Evolutionary conservation across 495 filamentous ascomycete genomes (phyloP).

Genomic region (Symbiotaphrina buchneri): DNA sequence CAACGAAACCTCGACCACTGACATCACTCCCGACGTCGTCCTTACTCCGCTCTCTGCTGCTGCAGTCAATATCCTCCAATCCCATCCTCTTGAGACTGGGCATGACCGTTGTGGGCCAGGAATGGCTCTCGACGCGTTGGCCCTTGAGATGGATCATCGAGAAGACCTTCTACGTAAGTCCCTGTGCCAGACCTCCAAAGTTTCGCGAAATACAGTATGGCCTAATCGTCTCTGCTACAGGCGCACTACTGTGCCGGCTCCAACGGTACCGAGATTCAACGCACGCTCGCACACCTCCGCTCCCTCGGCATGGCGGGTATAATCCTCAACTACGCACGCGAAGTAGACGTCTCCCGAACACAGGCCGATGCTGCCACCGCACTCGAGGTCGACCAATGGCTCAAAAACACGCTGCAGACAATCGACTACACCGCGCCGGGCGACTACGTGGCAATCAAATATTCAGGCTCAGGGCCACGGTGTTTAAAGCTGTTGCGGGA

Average conservation of each 20-base stretch:
- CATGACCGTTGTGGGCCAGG: background rate
- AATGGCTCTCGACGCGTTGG: constrained; percentile 11
- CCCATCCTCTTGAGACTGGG: background rate
- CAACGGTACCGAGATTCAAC: constrained; percentile 32
- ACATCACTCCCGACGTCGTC: background rate
- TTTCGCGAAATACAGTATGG: no score
- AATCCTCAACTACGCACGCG: constrained; percentile 55
- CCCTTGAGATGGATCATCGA: constrained; percentile 30
- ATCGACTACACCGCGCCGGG: constrained; percentile 18
- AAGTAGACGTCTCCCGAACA: constrained; percentile 43
- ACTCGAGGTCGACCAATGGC: constrained; percentile 38
- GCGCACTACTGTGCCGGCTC: constrained; percentile 70
- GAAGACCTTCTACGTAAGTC: constrained; percentile 63
- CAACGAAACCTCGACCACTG: no score
- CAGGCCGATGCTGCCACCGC: background rate
- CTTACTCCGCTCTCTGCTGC: background rate
- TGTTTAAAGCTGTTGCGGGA: constrained; percentile 41
- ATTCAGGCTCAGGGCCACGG: constrained; percentile 57
- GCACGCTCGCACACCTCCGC: constrained; percentile 34
- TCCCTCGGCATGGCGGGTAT: constrained; percentile 51
- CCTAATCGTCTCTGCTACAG: no score
- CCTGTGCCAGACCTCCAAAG: no score
- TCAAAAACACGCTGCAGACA: constrained; percentile 50
- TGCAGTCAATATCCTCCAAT: constrained; percentile 1
- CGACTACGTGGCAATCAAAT: constrained; percentile 1